Conservation (phyloP, 2,329 filamentous ascomycete genomes). For the Zymoseptoria brevis region DNA sequence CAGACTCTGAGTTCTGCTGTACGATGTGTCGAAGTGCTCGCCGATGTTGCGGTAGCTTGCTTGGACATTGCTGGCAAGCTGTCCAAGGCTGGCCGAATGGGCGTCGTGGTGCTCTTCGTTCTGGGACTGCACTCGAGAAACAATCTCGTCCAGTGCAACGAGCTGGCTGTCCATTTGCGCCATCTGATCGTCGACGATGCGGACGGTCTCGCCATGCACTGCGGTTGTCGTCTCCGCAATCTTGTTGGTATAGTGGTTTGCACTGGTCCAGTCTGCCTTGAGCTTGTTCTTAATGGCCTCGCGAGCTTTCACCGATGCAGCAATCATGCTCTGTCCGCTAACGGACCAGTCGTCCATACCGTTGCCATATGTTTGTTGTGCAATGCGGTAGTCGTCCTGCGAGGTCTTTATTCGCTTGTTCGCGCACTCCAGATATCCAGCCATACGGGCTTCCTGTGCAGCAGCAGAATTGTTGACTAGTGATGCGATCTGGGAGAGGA, state of each 20-base stretch:
- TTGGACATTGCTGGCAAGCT: constrained; percentile 60
- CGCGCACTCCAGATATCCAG: constrained; percentile 56
- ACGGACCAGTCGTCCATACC: constrained; percentile 68
- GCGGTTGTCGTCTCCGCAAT: constrained; percentile 78
- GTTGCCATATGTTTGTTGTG: constrained; percentile 57
- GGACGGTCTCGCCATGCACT: constrained; percentile 82
- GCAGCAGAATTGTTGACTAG: constrained; percentile 69
- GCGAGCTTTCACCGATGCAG: constrained; percentile 63
- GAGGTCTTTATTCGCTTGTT: constrained; percentile 42
- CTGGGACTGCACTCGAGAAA: constrained; percentile 69
- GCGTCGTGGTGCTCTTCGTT: constrained; percentile 69
- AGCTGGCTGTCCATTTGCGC: constrained; percentile 81
- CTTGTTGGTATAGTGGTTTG: constrained; percentile 70
- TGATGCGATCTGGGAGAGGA: constrained; percentile 69
- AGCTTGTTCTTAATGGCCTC: constrained; percentile 74
- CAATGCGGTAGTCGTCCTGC: constrained; percentile 47
- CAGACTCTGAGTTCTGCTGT: constrained; percentile 60
- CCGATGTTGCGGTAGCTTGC: constrained; percentile 65
- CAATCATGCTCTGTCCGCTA: constrained; percentile 60
- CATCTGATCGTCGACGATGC: constrained; percentile 84
- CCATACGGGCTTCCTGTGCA: constrained; percentile 63
- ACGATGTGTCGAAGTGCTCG: constrained; percentile 60
- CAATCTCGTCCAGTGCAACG: constrained; percentile 82
- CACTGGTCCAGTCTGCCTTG: constrained; percentile 75
- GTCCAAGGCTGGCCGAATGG: constrained; percentile 58